phyloP scores from a whole-genome alignment of 1,284 basidiomycete species.

The Sphaerobolus stellatus region DNA sequence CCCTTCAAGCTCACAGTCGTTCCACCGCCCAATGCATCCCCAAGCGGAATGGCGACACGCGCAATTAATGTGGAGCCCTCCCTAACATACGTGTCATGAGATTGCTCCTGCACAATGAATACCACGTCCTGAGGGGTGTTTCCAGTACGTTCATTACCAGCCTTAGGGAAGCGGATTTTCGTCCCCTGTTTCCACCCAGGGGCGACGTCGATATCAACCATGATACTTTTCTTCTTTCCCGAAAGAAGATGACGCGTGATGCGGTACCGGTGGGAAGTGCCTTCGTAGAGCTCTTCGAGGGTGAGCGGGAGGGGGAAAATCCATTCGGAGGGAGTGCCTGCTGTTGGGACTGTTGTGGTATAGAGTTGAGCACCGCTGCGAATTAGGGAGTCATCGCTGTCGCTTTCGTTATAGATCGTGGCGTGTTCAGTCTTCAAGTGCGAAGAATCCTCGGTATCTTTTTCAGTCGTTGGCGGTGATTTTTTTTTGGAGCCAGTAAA shows the following conservation, averaged over 20 bases:
- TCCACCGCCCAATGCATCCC: slow-evolving; percentile 43
- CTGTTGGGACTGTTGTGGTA: slow-evolving; percentile 13
- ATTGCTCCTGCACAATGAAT: slow-evolving; percentile 51
- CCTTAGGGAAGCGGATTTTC: slow-evolving; percentile 48
- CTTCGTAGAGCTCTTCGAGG: slow-evolving; percentile 58
- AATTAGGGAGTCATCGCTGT: slow-evolving; percentile 1
- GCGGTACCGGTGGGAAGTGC: slow-evolving; percentile 56
- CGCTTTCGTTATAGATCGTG: slow-evolving; percentile 11
- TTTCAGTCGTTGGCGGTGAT: too few species aligned
- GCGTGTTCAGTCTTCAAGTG: slow-evolving; percentile 7
- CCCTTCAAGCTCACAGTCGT: slow-evolving; percentile 34
- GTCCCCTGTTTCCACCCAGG: slow-evolving; percentile 41
- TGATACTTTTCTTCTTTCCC: slow-evolving; percentile 50
- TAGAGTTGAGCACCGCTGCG: slow-evolving; percentile 9
- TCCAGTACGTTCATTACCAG: slow-evolving; percentile 47
- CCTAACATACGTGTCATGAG: slow-evolving; percentile 43
- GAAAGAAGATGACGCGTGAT: slow-evolving; percentile 46
- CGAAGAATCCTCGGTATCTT: slow-evolving; percentile 3
- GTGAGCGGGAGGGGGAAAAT: slow-evolving; percentile 52
- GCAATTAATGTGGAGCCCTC: slow-evolving; percentile 47
- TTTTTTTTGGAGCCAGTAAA: slow-evolving; percentile 28
- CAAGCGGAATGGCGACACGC: slow-evolving; percentile 28
- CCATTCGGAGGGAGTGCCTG: slow-evolving; percentile 37
- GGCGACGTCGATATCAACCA: slow-evolving; percentile 47
- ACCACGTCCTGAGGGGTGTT: slow-evolving; percentile 42